Evolutionary conservation across 1,139 yeast species (phyloP), one percentile per base, ranked within the genome.

Genomic region (Kodamaea derodonti): DNA sequence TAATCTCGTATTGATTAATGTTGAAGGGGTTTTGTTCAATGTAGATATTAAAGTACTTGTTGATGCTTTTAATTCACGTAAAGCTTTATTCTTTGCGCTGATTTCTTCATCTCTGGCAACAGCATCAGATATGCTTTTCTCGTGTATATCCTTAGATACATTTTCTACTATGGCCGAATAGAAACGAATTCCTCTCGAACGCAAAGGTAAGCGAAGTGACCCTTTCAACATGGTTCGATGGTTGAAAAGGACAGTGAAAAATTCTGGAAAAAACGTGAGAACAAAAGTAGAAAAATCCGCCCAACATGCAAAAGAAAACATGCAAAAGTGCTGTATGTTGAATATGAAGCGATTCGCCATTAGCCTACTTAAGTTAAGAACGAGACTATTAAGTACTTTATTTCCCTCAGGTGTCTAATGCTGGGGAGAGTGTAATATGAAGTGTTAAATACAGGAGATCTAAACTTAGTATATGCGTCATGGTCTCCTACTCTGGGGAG

Each of bases 81-180:
- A 50, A 13, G 58, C 56, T 40, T 65, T 66, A 23, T 64, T 60
- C 37, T 49, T 61, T 15, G 62, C 60, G 24, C 59, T 52, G 20
- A 62, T 64, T 40, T 61, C 72, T 54, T 67, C 73, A 44, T 69
- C 75, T 40, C 57, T 55, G 4, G 74, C 73, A 25, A 67, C 55
- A 1, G 74, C 73, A 40, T 67, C 72, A 2, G 72, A 69, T 30
- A 69, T 48, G 3, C 69, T 70, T 40, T 47, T 56, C 42, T 69
- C 74, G 48, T 74, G 63, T 23, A 59, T 43, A 37, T 57, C 62
- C 38, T 56, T 60, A 9, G 38, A 34, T 7, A 16, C 17, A 10
- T 30, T 30, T 9, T 31, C 33, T 20, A 18, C 9, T 18, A 18
- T 18, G 9, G 22, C 22, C 6, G 22, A 6, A 18, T 18, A 18